Evolutionary conservation across 169 alveolate species (phyloP), one percentile per base, ranked within the genome.

Genomic region (Neospora caninum): DNA sequence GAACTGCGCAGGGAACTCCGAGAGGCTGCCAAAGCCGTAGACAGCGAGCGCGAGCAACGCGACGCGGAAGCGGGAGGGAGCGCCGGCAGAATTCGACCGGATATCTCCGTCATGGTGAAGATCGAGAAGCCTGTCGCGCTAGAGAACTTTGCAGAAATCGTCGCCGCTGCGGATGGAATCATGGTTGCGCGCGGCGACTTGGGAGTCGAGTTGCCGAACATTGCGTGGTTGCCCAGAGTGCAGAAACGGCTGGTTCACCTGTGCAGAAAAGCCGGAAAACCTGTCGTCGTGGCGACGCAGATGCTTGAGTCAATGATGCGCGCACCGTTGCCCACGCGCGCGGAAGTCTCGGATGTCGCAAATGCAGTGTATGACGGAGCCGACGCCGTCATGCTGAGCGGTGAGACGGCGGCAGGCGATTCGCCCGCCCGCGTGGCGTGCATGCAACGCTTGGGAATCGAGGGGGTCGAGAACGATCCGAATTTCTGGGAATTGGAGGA

Each of bases 151-250:
- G 99, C 98, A 88, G 98, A 97, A 54, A 98, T 98, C 83, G 95
- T 98, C 36, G 95, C 97, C 78, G 98, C 95, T 34, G 94, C 99
- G 16, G 99, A 99, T 94, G 99, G 99, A 20, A 96, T 99, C 80
- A 98, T 99, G 99, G 98, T 99, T 29, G 99, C 99, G 70, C 97
- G 99, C 92, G 99, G 99, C 18, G 99, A 98, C 95, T 91, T 99
- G 86, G 99, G 99, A 69, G 97, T 99, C 97, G 99, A 99, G 96
- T 98, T 99, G 54, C 69, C 53, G 25, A 36, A 41, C 41, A 97
- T 99, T 22, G 99, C 98, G 88, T 97, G 98, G 82, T 99, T 99
- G 58, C 98, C 98, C 96, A 92, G 97, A 73, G 99, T 99, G 34
- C 99, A 99, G 96, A 98, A 98, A 94, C 95, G 96, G 78, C 98